A percentile compares a stretch with the other conserved stretches of the same genome.
These are phyloP conservation scores for Boletus pseudo-olivaceus DNA, from an alignment of 768 basidiomycete genomes.

Conservation along the genomic window DNA sequence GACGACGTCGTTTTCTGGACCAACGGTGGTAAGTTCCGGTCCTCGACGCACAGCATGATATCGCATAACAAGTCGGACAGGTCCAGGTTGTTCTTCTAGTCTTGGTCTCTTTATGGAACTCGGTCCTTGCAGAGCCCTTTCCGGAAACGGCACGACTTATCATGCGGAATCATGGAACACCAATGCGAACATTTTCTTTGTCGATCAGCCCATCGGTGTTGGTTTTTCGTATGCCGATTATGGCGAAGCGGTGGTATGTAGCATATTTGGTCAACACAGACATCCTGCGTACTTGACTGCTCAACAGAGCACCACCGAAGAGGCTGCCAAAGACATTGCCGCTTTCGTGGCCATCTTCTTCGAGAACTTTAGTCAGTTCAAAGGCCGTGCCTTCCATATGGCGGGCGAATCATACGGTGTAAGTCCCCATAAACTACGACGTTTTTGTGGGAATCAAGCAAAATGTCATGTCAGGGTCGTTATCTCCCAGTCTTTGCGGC, in stretches of 20 bases:
- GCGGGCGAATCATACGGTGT: conserved; percentile 57
- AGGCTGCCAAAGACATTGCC: conserved; percentile 67
- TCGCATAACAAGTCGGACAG: conserved; percentile 8
- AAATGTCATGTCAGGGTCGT: conserved; percentile 37
- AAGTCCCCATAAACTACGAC: neutral
- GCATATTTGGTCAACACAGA: neutral
- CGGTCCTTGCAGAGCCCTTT: conserved; percentile 67
- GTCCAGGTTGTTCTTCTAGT: conserved; percentile 53
- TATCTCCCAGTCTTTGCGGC: conserved; percentile 52
- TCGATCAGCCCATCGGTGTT: conserved; percentile 44
- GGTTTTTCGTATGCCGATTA: conserved; percentile 47
- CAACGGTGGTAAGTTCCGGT: conserved; percentile 48
- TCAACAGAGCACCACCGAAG: conserved; percentile 55
- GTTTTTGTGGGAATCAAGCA: neutral
- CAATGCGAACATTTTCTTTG: conserved; percentile 51
- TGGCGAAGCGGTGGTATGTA: conserved; percentile 37
- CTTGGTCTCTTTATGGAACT: conserved; percentile 71
- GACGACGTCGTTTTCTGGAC: conserved; percentile 61
- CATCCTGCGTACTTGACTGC: neutral
- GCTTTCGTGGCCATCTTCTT: conserved; percentile 73
- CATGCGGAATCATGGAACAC: conserved; percentile 66
- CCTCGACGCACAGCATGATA: neutral
- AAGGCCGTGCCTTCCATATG: conserved; percentile 62
- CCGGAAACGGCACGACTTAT: conserved; percentile 46
- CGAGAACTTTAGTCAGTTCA: conserved; percentile 68